Evolutionary conservation across 768 basidiomycete genomes (phyloP).

Genomic region (Boletus vinaceobasis): DNA sequence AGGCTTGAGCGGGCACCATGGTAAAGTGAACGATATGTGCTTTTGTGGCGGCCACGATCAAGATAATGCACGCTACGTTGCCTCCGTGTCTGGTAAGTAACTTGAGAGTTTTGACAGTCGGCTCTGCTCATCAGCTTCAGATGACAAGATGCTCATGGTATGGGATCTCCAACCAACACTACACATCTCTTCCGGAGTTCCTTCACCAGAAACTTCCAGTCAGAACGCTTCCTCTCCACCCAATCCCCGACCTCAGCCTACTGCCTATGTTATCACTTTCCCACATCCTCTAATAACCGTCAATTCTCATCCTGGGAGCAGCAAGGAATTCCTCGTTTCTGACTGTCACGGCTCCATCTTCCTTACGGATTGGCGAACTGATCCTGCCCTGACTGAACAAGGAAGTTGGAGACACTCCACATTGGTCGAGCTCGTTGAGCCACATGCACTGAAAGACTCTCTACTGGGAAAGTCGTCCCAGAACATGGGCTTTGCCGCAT

Average conservation of each 20-base stretch:
- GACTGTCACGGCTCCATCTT: constrained; percentile 73
- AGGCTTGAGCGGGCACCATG: constrained; percentile 78
- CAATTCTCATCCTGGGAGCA: constrained; percentile 64
- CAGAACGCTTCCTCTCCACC: constrained; percentile 30
- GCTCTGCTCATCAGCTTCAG: constrained; percentile 33
- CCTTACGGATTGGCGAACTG: constrained; percentile 79
- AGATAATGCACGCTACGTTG: constrained; percentile 70
- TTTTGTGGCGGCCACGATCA: constrained; percentile 74
- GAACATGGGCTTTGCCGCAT: constrained; percentile 61
- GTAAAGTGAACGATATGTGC: constrained; percentile 70
- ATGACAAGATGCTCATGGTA: constrained; percentile 82
- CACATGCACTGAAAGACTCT: constrained; percentile 55
- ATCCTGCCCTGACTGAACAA: constrained; percentile 51
- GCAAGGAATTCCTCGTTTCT: constrained; percentile 77
- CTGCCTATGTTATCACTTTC: constrained; percentile 73
- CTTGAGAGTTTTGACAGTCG: background rate
- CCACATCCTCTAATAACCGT: constrained; percentile 69
- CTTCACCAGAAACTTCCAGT: constrained; percentile 32
- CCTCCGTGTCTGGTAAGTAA: constrained; percentile 68
- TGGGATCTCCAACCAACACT: constrained; percentile 75
- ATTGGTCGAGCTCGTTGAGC: constrained; percentile 71
- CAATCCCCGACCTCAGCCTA: constrained; percentile 57
- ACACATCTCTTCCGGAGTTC: constrained; percentile 39
- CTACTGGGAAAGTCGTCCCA: constrained; percentile 43
- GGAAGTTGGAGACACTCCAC: constrained; percentile 60